Percentiles rank a stretch among this genome's conserved stretches.
phyloP scores from a whole-genome alignment of 768 basidiomycete genomes.

The Lactifluus piperatus region DNA sequence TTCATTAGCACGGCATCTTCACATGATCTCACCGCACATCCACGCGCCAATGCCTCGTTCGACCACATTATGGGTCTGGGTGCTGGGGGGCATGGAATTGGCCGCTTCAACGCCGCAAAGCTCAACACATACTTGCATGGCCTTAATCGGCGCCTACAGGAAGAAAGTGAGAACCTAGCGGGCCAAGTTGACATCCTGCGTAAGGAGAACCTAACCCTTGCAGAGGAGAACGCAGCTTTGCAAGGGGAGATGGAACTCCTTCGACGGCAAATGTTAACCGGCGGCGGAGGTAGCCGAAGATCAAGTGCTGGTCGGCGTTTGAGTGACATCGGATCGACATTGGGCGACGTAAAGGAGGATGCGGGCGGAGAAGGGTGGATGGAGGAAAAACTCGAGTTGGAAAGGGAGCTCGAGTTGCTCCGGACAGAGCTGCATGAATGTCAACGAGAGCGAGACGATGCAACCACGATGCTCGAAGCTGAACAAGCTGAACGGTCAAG shows the following conservation, averaged over 20 bases:
- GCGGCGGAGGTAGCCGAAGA: conserved; percentile 27
- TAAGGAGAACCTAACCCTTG: conserved; percentile 26
- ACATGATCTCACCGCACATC: conserved; percentile 75
- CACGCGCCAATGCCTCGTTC: conserved; percentile 78
- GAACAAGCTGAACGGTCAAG: conserved; percentile 51
- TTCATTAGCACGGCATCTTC: conserved; percentile 80
- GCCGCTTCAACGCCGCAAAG: conserved; percentile 77
- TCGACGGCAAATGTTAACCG: conserved; percentile 12
- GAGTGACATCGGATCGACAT: conserved; percentile 41
- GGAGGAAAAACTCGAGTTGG: conserved; percentile 56
- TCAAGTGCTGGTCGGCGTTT: conserved; percentile 34
- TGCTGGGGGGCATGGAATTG: conserved; percentile 55
- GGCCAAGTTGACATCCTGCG: conserved; percentile 48
- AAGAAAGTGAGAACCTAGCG: conserved; percentile 70
- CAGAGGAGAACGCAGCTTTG: conserved; percentile 15
- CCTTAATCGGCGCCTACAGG: conserved; percentile 71
- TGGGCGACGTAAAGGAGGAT: conserved; percentile 60
- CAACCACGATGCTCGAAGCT: conserved; percentile 36
- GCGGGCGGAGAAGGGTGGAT: conserved; percentile 55
- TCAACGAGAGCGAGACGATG: conserved; percentile 31
- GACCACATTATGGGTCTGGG: conserved; percentile 76
- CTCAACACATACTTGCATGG: conserved; percentile 82
- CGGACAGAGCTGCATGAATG: conserved; percentile 32
- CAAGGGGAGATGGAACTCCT: conserved; percentile 18
- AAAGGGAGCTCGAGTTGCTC: conserved; percentile 28